Percentiles rank a stretch among this genome's conserved stretches.
Evolutionary conservation across 2,329 filamentous ascomycete genomes (phyloP).

Genomic region (Myriosclerotinia curreyana): DNA sequence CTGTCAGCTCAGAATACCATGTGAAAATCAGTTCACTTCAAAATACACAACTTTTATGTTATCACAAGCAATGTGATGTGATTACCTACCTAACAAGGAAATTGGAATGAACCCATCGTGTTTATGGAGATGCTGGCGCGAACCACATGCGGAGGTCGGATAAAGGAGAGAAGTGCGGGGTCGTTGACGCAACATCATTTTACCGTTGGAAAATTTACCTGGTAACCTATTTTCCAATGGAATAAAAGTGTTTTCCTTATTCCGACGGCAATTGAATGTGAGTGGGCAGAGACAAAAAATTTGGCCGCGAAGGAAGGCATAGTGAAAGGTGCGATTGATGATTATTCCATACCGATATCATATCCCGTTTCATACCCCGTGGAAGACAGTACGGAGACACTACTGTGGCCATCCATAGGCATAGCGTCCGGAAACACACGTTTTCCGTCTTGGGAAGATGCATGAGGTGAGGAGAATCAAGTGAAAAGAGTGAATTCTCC

Average conservation of each 20-base stretch:
- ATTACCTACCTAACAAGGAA: neutral
- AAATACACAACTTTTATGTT: neutral
- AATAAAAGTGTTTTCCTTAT: neutral
- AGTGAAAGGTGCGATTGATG: neutral
- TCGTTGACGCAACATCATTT: neutral
- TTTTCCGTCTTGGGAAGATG: no score
- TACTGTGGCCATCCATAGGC: no score
- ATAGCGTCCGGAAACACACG: no score
- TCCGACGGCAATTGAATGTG: neutral
- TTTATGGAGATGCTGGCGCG: neutral
- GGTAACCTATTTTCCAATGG: neutral
- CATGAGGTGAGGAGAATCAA: no score
- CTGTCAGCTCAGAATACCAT: neutral
- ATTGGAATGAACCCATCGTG: neutral
- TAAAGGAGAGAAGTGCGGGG: slow-evolving; percentile 2
- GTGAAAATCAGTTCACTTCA: neutral
- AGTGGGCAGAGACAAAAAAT: neutral
- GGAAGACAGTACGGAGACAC: neutral
- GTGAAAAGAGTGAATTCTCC: no score
- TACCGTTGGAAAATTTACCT: neutral
- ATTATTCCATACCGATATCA: neutral
- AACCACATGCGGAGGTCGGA: neutral
- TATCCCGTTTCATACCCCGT: neutral
- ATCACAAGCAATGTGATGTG: neutral
- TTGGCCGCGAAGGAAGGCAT: neutral